These are phyloP conservation scores for Phylloporus sp. DNA, from an alignment of 1,284 basidiomycete species.

Conservation along the genomic window DNA sequence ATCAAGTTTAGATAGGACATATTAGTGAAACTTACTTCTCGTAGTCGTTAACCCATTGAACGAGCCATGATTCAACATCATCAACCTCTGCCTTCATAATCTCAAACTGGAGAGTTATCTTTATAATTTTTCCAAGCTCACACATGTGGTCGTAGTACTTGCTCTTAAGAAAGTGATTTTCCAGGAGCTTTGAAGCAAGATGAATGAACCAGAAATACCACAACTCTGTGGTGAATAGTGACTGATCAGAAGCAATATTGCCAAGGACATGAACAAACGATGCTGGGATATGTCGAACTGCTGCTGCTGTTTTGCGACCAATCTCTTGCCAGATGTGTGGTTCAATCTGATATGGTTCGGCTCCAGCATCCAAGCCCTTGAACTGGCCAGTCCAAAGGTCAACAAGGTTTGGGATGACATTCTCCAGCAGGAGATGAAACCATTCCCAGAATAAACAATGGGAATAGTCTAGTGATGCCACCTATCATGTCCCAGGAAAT, in stretches of 20 bases:
- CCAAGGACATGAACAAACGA: conserved; percentile 9
- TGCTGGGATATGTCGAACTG: conserved; percentile 7
- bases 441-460: conserved; percentile 34
- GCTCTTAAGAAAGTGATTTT: background rate
- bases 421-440: conserved; percentile 38
- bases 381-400: conserved; percentile 35
- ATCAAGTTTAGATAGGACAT: no score
- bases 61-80: background rate
- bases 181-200: conserved; percentile 3
- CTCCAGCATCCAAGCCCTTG: conserved; percentile 31
- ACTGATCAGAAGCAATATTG: conserved; percentile 2
- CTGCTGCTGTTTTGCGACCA: conserved; percentile 15
- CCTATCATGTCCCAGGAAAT: conserved; percentile 18
- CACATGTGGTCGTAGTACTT: conserved; percentile 18
- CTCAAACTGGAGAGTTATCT: conserved; percentile 2
- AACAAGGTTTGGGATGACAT: conserved; percentile 29
- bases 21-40: background rate
- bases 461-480: conserved; percentile 28
- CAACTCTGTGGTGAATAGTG: conserved; percentile 3
- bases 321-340: conserved; percentile 28
- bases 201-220: conserved; percentile 22
- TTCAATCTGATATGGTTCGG: conserved; percentile 23
- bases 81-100: background rate
- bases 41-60: background rate
- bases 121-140: conserved; percentile 8